Conservation (phyloP, 1,139 yeast species). For the Blastobotrys ciferrii region DNA sequence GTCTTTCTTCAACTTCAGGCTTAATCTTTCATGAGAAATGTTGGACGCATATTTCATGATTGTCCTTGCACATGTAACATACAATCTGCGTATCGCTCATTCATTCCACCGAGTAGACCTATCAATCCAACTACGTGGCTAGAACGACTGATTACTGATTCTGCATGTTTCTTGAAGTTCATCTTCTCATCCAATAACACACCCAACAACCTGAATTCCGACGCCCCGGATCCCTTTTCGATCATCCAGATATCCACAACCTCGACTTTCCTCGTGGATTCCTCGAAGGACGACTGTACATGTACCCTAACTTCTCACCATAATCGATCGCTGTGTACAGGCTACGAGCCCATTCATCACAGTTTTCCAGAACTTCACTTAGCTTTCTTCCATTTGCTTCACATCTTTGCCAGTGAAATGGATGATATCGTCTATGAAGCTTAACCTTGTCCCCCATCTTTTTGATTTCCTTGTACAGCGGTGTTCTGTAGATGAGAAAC, state of each 20-base stretch:
- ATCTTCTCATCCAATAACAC: background rate
- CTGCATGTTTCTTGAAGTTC: background rate
- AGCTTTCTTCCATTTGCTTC: constrained; percentile 6
- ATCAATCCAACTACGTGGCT: background rate
- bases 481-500: constrained; percentile 22
- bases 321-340: background rate
- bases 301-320: background rate
- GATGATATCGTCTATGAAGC: constrained; percentile 22
- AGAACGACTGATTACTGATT: background rate
- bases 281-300: background rate
- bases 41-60: constrained; percentile 2
- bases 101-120: background rate
- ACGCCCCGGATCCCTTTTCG: background rate
- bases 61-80: background rate
- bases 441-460: constrained; percentile 13
- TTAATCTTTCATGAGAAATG: background rate
- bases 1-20: background rate
- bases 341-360: background rate
- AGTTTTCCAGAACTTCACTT: background rate
- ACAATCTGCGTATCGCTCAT: constrained; percentile 1
- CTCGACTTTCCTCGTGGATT: background rate
- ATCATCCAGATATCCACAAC: background rate
- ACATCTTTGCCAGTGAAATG: constrained; percentile 11
- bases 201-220: background rate
- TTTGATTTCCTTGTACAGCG: constrained; percentile 16